Evolutionary conservation across 805 yeast species (phyloP).

Genomic region (Sugiyamaella marilandica): DNA sequence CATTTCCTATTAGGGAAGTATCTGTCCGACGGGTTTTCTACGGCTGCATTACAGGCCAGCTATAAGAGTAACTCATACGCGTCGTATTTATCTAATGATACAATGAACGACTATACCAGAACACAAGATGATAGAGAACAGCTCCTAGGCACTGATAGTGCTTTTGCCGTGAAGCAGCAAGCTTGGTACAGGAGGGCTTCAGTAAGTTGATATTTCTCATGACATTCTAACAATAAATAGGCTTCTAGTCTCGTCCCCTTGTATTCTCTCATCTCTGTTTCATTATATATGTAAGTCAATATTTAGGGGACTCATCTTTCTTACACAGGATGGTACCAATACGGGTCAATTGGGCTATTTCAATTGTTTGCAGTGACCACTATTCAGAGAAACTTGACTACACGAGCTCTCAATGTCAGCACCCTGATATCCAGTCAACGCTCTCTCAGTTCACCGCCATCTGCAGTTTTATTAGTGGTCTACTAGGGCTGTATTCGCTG

Average conservation of each 20-base stretch:
- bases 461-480: slow-evolving; percentile 13
- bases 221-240: neutral
- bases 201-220: neutral
- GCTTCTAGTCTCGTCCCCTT: slow-evolving; percentile 2
- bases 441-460: slow-evolving; percentile 14
- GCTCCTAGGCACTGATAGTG: no score
- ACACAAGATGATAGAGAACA: no score
- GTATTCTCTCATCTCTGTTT: slow-evolving; percentile 2
- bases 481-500: slow-evolving; percentile 15
- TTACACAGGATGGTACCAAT: slow-evolving; percentile 11
- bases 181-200: neutral
- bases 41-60: neutral
- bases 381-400: slow-evolving; percentile 11
- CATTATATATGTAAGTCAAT: slow-evolving; percentile 2
- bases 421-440: slow-evolving; percentile 13
- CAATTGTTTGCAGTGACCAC: slow-evolving; percentile 13
- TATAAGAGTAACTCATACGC: no score
- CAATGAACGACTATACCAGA: no score
- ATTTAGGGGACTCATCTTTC: neutral
- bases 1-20: neutral
- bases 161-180: neutral
- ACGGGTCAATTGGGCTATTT: slow-evolving; percentile 17
- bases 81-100: no score
- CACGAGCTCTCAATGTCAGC: slow-evolving; percentile 13
- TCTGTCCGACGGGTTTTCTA: neutral